Base-by-base conservation (phyloP, 2,329 filamentous ascomycete species). In the Grosmannia clavigera region DNA sequence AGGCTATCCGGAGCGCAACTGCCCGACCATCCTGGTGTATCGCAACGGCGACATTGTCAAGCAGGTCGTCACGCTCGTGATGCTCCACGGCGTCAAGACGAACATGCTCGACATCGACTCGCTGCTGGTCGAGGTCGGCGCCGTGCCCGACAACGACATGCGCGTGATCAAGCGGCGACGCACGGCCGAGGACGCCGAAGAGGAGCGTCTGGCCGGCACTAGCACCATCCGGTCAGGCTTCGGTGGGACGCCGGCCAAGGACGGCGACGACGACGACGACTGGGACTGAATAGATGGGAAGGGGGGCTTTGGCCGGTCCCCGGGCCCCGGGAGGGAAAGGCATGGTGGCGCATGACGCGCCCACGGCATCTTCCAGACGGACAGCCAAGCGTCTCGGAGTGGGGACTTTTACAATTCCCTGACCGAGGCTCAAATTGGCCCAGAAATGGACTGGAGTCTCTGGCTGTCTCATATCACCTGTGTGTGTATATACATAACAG, bases 1-100 rank as follows among this genome's bases (percentile, higher is more conserved):
- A 71, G 90, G 90, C 50, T 99, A 99, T 72, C 94, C 94, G 1
- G 94, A 97, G 68, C 81, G 82, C 61, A 99, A 99, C 71, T 96
- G 91, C 61, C 94, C 94, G 1, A 99, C 94, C 0, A 90, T 99
- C 43, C 70, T 99, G 64, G 82, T 96, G 0, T 99, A 99, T 74
- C 87, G 86, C 70, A 90, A 96, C 67, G 91, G 90, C 22, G 90
- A 99, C 70, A 96, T 99, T 65, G 85, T 85, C 70, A 90, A 85
- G 75, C 94, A 99, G 74, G 75, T 96, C 58, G 88, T 99, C n/a
- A 97, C 92, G 4, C 75, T 99, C 64, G 81, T 83, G 67, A 89
- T 90, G 58, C 73, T 97, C 54, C 84, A 84, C 11, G 94, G 94
- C 4, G 79, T 82, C 3, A 79, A 81, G 64, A 90, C 86, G 60